These are phyloP conservation scores for Pythium plurisporium DNA, from an alignment of 352 stramenopile species.

Conservation along the genomic window DNA sequence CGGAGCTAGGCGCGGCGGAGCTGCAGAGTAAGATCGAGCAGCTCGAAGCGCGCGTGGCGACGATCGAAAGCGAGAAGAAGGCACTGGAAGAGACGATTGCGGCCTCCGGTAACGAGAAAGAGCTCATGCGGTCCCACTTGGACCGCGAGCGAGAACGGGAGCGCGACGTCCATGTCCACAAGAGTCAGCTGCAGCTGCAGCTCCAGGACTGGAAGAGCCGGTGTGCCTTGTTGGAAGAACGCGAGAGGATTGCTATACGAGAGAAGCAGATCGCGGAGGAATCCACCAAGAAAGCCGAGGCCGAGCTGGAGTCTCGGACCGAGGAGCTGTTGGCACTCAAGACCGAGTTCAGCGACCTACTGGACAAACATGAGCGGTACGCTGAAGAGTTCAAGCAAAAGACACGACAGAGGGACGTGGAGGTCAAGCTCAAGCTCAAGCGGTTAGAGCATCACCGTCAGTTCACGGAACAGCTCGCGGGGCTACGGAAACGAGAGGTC, in stretches of 20 bases:
- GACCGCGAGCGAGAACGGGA: constrained; percentile 37
- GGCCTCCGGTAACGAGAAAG: constrained; percentile 28
- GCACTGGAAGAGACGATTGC: constrained; percentile 37
- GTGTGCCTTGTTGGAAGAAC: constrained; percentile 37
- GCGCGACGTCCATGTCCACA: constrained; percentile 30
- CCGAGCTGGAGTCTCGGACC: constrained; percentile 33
- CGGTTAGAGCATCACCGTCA: constrained; percentile 39
- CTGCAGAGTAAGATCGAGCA: constrained; percentile 29
- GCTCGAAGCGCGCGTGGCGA: constrained; percentile 31
- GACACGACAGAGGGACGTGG: constrained; percentile 33
- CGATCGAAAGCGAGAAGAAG: constrained; percentile 33
- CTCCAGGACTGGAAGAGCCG: constrained; percentile 41
- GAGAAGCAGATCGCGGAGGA: constrained; percentile 40
- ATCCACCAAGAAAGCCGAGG: constrained; percentile 28
- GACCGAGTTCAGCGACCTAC: constrained; percentile 56
- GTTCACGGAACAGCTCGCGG: constrained; percentile 48
- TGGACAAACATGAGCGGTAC: constrained; percentile 47
- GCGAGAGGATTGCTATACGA: constrained; percentile 37
- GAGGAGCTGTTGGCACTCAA: constrained; percentile 55
- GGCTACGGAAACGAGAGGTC: constrained; percentile 46
- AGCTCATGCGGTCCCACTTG: constrained; percentile 28
- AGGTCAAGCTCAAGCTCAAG: constrained; percentile 28
- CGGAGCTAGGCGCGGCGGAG: constrained; percentile 22
- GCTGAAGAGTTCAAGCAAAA: constrained; percentile 37
- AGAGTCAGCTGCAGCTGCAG: constrained; percentile 29